phyloP scores from a whole-genome alignment of 345 rosid genomes.

The Populus alba region DNA sequence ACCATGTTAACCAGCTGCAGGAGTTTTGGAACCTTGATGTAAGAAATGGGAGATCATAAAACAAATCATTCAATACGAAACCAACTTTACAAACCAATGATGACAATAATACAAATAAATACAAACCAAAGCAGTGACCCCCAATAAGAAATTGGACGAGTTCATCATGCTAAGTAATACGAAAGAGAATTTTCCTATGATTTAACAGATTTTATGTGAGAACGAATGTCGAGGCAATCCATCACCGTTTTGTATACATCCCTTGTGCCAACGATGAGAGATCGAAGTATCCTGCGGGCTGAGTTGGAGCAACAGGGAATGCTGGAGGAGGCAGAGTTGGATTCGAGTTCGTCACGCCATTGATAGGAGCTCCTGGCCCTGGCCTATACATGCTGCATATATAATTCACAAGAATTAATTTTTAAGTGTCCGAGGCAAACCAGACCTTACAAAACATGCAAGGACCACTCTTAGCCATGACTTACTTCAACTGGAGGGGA shows the following conservation, averaged over 20 bases:
- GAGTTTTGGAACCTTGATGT: neutral
- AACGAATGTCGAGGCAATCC: neutral
- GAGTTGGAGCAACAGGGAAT: constrained; percentile 26
- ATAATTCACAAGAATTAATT: neutral
- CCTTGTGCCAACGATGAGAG: constrained; percentile 49
- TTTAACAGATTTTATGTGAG: neutral
- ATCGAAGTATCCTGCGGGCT: constrained; percentile 41
- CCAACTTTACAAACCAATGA: constrained; percentile 6
- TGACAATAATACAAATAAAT: constrained; percentile 7
- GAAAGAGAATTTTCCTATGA: neutral
- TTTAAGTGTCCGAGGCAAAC: neutral
- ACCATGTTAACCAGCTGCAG: neutral
- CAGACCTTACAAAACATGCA: neutral
- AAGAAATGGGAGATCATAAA: neutral
- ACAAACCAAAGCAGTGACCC: constrained; percentile 3
- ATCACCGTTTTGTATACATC: constrained; percentile 37
- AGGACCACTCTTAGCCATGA: neutral
- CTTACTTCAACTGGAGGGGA: too few relatives aligned
- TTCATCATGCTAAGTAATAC: neutral
- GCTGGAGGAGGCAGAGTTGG: constrained; percentile 22
- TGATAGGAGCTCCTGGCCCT: constrained; percentile 26
- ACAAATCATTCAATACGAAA: neutral
- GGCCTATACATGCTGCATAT: constrained; percentile 33
- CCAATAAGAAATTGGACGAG: neutral
- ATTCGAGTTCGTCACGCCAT: constrained; percentile 13